Conservation (phyloP, 2,329 filamentous ascomycete species). For the Drechmeria coniospora region DNA sequence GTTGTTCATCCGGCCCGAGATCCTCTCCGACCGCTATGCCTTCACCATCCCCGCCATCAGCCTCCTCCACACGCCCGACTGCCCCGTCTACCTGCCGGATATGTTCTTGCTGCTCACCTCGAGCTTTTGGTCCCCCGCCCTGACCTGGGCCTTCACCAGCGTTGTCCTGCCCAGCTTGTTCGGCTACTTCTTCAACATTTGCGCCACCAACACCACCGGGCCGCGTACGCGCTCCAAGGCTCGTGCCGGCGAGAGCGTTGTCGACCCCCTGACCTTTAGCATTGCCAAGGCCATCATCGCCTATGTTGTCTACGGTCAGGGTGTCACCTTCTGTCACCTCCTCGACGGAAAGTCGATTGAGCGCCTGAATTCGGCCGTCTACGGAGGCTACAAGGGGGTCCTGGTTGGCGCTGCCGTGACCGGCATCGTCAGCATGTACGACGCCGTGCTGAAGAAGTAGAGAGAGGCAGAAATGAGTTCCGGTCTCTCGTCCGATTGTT, state of each 20-base stretch:
- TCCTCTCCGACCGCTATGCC: conserved; percentile 57
- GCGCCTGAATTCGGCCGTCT: conserved; percentile 50
- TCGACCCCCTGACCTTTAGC: conserved; percentile 84
- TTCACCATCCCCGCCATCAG: conserved; percentile 54
- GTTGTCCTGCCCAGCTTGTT: conserved; percentile 52
- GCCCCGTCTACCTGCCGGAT: conserved; percentile 59
- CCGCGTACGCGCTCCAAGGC: conserved; percentile 26
- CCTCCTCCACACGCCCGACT: conserved; percentile 38
- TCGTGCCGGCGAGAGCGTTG: conserved; percentile 34
- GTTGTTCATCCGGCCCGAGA: conserved; percentile 49
- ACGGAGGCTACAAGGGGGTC: conserved; percentile 55
- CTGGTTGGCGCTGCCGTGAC: conserved; percentile 55
- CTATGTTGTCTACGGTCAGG: conserved; percentile 64
- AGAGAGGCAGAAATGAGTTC: neutral
- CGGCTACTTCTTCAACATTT: conserved; percentile 87
- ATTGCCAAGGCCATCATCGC: conserved; percentile 71
- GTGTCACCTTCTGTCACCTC: conserved; percentile 45
- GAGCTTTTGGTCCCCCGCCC: conserved; percentile 71
- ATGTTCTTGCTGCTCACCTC: conserved; percentile 61
- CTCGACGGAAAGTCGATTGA: conserved; percentile 43
- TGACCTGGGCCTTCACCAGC: conserved; percentile 62
- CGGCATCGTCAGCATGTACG: conserved; percentile 56
- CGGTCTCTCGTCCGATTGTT: neutral
- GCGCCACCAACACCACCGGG: conserved; percentile 29
- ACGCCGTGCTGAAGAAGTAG: conserved; percentile 59